Percentiles rank a stretch among this genome's conserved stretches.
phyloP scores from a whole-genome alignment of 2,329 filamentous ascomycete species.

The Botryotinia calthae region DNA sequence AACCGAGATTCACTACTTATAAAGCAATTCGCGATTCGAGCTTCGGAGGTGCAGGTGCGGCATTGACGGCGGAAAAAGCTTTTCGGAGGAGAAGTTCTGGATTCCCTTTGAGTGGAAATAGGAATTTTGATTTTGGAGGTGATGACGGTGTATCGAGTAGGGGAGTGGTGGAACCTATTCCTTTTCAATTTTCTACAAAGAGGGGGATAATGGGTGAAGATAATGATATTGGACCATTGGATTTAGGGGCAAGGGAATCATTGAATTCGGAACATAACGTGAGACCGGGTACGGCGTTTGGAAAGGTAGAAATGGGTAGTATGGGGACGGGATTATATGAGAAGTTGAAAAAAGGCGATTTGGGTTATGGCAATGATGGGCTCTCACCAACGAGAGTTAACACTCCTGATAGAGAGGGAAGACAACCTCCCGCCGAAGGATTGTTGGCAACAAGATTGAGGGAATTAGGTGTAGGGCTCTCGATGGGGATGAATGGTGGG shows the following conservation, averaged over 20 bases:
- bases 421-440: slow-evolving; percentile 51
- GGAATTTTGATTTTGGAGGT: slow-evolving; percentile 34
- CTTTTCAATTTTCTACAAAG: slow-evolving; percentile 45
- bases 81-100: slow-evolving; percentile 58
- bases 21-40: slow-evolving; percentile 49
- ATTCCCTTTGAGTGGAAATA: slow-evolving; percentile 38
- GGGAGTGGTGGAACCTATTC: slow-evolving; percentile 46
- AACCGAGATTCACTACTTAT: slow-evolving; percentile 82
- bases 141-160: slow-evolving; percentile 32
- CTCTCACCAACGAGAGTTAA: slow-evolving; percentile 41
- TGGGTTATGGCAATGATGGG: slow-evolving; percentile 58
- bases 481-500: slow-evolving; percentile 69
- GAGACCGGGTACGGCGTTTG: neutral
- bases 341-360: slow-evolving; percentile 66
- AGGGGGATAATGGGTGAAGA: neutral
- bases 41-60: slow-evolving; percentile 44
- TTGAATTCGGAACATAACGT: neutral
- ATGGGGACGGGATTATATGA: slow-evolving; percentile 49
- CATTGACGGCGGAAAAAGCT: slow-evolving; percentile 57
- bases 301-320: slow-evolving; percentile 21
- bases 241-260: neutral
- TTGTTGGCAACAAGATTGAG: slow-evolving; percentile 68
- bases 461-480: slow-evolving; percentile 40
- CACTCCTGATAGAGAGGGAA: slow-evolving; percentile 37
- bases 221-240: neutral